These are phyloP conservation scores for Clausena lansium DNA, from an alignment of 345 rosid genomes.

Conservation along the genomic window DNA sequence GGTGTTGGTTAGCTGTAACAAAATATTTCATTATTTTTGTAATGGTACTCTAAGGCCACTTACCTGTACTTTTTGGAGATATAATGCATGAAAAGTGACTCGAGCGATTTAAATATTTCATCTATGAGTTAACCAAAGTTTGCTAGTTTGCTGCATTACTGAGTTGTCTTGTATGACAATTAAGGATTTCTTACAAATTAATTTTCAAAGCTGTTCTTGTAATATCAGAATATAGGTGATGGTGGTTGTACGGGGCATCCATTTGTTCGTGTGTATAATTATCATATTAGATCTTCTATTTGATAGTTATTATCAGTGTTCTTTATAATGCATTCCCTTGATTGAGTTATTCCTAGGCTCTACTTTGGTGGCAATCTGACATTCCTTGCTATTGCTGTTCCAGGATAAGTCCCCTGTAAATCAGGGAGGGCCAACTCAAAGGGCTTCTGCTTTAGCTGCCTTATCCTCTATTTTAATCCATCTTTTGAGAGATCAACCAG, in stretches of 20 bases:
- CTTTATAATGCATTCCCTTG: background rate
- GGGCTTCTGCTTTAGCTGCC: conserved; percentile 98
- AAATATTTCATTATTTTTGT: background rate
- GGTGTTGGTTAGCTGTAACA: background rate
- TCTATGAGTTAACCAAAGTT: background rate
- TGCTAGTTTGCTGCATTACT: background rate
- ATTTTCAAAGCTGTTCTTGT: background rate
- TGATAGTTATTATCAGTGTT: background rate
- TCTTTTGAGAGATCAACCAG: conserved; percentile 51
- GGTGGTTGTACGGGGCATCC: background rate
- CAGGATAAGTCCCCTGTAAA: conserved; percentile 75
- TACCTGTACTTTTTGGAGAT: background rate
- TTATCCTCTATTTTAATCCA: conserved; percentile 73
- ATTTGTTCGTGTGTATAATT: background rate
- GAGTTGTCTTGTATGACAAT: background rate
- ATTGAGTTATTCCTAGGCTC: background rate
- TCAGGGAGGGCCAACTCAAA: conserved; percentile 92
- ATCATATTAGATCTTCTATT: background rate
- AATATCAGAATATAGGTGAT: background rate
- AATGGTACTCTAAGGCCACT: background rate
- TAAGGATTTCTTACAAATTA: background rate
- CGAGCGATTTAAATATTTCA: background rate
- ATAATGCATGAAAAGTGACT: background rate
- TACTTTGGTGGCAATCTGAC: background rate
- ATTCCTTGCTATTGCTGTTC: conserved; percentile 8